Evolutionary conservation across 768 basidiomycete genomes (phyloP).

Genomic region (Psilocybe subaeruginosa): DNA sequence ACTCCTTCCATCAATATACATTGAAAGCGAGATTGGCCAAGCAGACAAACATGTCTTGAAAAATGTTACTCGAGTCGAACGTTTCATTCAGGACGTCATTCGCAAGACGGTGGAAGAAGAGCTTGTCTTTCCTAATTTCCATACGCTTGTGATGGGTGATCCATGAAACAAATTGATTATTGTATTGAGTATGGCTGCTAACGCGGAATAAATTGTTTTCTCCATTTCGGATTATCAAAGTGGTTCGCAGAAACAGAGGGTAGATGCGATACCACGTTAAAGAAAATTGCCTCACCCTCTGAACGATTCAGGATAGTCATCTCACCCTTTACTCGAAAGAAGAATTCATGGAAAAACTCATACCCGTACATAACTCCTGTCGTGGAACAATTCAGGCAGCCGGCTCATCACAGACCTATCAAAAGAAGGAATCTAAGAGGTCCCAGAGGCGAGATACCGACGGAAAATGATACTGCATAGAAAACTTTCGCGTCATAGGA

Average conservation of each 20-base stretch:
- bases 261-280: not conserved
- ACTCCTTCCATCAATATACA: conserved; percentile 82
- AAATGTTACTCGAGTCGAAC: conserved; percentile 94
- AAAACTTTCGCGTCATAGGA: not conserved
- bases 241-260: not conserved
- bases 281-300: not conserved
- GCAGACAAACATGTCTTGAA: conserved; percentile 93
- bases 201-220: not conserved
- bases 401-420: not conserved
- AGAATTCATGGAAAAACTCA: not conserved
- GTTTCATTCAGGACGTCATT: conserved; percentile 94
- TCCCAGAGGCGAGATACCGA: not conserved
- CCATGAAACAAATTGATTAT: conserved; percentile 10
- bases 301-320: not conserved
- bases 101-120: conserved; percentile 96
- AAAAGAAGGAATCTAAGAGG: not conserved
- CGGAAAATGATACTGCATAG: not conserved
- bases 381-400: not conserved
- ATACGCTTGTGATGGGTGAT: conserved; percentile 68
- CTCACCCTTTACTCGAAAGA: not conserved
- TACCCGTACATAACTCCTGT: not conserved
- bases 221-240: not conserved
- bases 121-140: conserved; percentile 95
- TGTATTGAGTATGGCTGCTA: not conserved
- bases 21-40: conserved; percentile 97